Base-by-base conservation (phyloP, 2,329 filamentous ascomycete species). In the Aspergillus latus region DNA sequence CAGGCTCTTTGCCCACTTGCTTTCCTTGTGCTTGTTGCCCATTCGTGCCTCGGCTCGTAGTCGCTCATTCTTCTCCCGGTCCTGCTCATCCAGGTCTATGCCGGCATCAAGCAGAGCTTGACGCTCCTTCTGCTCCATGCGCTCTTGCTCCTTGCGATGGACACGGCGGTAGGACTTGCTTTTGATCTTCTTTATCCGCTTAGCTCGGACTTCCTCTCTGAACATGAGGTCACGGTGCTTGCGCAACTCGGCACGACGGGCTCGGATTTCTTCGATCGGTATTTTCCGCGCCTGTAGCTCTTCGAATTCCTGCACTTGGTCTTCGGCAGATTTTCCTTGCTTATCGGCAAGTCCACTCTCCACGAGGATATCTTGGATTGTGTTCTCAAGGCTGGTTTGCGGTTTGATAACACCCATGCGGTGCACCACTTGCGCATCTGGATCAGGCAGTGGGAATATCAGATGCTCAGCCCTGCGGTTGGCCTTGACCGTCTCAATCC, bases 131-230 rank as follows among this genome's bases (percentile, higher is more conserved):
- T 84, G 76, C 49, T 83, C 80, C 57, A 82, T 68, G 60, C 80
- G 81, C 69, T 88, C 84, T 11, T 84, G 80, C 69, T 89, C 89
- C 70, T 88, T 96, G 37, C 93, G 86, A 74, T 97, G 93, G 11
- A 97, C 88, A 44, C 92, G 88, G 54, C 93, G 89, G 71, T 96
- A 99, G 0, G 92, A 85, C 74, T 97, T 99, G 71, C 90, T 95
- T 81, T 99, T 99, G 78, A 99, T 99, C 80, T 97, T 97, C 78
- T 97, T 96, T 76, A 99, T 91, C 26, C 94, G 88, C 76, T 92
- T 95, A 6, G 92, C 85, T 55, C 92, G 88, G 43, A 92, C 87
- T 68, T 95, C 88, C 74, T 97, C 93, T 9, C 92, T 84, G 66
- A 95, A 96, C 62, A 93, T 82, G 6, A 96, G 77, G 66, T 97